Evolutionary conservation across 257 asterid genomes (phyloP).

Genomic region (Lycium ferocissimum): DNA sequence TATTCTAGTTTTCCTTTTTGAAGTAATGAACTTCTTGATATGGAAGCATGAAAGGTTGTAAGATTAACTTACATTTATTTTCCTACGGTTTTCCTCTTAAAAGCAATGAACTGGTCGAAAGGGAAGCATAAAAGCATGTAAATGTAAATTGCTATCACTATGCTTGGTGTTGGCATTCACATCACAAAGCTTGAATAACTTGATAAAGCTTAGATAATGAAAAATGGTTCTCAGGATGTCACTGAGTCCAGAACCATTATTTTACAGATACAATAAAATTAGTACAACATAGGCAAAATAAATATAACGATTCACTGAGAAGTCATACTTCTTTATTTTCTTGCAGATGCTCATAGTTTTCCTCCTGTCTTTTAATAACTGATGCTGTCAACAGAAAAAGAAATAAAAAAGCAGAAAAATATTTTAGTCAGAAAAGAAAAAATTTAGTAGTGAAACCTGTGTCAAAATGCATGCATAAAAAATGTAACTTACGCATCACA

Average conservation of each 20-base stretch:
- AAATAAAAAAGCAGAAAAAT: neutral
- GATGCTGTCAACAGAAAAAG: neutral
- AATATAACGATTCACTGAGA: neutral
- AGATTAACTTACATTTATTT: no score
- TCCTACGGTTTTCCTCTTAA: neutral
- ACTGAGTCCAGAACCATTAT: neutral
- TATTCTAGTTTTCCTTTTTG: no score
- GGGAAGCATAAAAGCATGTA: neutral
- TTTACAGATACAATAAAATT: neutral
- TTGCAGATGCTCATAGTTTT: neutral
- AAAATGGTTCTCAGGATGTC: neutral
- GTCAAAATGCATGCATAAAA: no score
- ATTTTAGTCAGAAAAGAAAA: neutral
- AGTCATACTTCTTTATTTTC: slow-evolving; percentile 4
- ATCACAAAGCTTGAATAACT: neutral
- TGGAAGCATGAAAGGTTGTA: no score
- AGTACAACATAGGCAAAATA: neutral
- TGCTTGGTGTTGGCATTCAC: neutral
- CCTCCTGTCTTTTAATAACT: neutral
- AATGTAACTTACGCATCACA: slow-evolving; percentile 37
- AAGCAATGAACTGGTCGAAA: neutral
- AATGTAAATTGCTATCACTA: neutral
- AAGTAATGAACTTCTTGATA: no score
- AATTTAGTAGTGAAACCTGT: neutral
- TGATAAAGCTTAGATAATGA: neutral